These are phyloP conservation scores for Bidens hawaiensis DNA, from an alignment of 140 eudicot species.

Conservation along the genomic window DNA sequence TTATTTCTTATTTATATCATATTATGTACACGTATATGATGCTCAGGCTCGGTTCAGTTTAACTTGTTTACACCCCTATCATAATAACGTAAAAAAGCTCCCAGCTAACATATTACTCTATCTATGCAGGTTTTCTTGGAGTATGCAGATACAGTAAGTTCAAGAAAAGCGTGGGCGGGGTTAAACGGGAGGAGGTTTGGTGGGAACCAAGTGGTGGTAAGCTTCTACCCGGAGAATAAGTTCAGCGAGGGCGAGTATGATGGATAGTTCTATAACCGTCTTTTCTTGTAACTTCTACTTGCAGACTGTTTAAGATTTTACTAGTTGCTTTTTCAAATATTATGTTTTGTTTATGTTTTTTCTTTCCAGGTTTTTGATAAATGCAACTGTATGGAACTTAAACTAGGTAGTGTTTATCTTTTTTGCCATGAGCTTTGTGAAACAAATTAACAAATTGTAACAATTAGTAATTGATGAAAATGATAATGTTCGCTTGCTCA, in stretches of 20 bases:
- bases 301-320: not conserved
- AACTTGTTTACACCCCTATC: too few species aligned
- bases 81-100: too few species aligned
- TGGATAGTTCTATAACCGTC: constrained; percentile 26
- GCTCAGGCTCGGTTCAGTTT: too few species aligned
- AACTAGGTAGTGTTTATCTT: not conserved
- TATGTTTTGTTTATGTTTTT: too few species aligned
- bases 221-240: constrained; percentile 63
- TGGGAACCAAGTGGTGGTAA: constrained; percentile 72
- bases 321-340: not conserved
- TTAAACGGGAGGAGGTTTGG: constrained; percentile 77
- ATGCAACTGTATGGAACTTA: not conserved
- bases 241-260: constrained; percentile 56
- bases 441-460: not conserved
- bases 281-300: constrained; percentile 5
- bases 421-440: not conserved
- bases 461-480: too few species aligned
- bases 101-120: too few species aligned
- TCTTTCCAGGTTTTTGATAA: not conserved
- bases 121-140: too few species aligned
- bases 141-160: constrained; percentile 53
- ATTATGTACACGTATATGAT: too few species aligned
- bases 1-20: too few species aligned
- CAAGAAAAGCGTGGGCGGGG: constrained; percentile 60
- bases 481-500: too few species aligned